These are phyloP conservation scores for Corylus heterophylla DNA, from an alignment of 306 rosid species.

Conservation along the genomic window DNA sequence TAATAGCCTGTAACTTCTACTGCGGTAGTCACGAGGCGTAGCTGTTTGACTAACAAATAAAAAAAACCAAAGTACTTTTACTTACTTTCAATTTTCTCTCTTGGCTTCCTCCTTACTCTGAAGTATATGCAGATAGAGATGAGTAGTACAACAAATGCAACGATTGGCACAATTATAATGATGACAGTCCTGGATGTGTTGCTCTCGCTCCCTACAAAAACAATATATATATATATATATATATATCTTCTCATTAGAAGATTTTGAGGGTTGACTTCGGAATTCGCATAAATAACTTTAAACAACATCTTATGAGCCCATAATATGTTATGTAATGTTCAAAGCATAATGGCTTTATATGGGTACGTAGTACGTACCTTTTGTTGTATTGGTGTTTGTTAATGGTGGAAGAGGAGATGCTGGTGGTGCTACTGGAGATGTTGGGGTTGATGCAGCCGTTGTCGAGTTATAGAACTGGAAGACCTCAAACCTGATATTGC, in stretches of 20 bases:
- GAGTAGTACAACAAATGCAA: conserved; percentile 10
- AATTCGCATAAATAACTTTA: neutral
- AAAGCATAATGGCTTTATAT: neutral
- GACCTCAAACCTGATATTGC: conserved; percentile 33
- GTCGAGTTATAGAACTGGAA: conserved; percentile 13
- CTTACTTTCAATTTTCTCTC: conserved; percentile 22
- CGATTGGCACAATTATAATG: conserved; percentile 23
- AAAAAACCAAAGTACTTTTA: conserved; percentile 2
- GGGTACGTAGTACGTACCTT: conserved; percentile 32
- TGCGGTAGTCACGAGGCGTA: neutral
- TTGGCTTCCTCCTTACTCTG: conserved; percentile 1
- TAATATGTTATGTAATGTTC: neutral
- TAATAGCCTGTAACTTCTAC: conserved; percentile 20
- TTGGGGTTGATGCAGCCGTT: neutral
- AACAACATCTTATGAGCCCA: neutral
- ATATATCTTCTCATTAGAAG: neutral
- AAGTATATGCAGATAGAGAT: conserved; percentile 23
- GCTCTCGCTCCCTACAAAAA: conserved; percentile 42
- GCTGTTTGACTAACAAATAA: neutral
- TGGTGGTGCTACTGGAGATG: neutral
- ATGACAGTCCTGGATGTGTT: conserved; percentile 13
- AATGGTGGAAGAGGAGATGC: conserved; percentile 19
- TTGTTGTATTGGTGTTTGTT: neutral
- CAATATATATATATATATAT: conserved; percentile 6
- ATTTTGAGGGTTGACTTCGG: neutral